Evolutionary conservation across 768 basidiomycete genomes (phyloP), one percentile per base, ranked within the genome.

Genomic region (Xerocomellus amylosporus): DNA sequence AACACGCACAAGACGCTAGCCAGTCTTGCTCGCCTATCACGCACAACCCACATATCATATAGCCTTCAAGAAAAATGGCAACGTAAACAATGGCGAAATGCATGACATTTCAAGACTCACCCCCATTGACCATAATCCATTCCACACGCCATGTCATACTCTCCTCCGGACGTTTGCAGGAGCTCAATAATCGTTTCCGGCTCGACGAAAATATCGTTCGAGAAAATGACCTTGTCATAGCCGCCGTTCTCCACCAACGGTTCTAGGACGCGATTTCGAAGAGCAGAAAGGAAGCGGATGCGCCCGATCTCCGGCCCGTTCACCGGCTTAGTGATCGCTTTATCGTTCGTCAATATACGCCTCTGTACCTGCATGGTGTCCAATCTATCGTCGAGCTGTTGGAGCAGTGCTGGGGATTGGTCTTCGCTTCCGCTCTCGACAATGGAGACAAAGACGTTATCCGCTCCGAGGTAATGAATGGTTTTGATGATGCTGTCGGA

Each of bases 121-220:
- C 71, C 71, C 7, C 61, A 75, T 30, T 65, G 54, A 12, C 51
- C 51, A 28, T 74, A 74, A 60, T 79, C 77, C 54, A 77, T 60
- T 7, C 69, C 76, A 51, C 77, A 78, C 14, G 66, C 76, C 68
- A 77, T 72, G 54, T 78, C 77, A 48, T 73, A 76, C 20, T 72
- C 67, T 14, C 74, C 75, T 22, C 67, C 67, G 13, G 60, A 58
- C 6, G 76, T 76, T 31, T 71, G 55, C 20, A 78, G 54, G 28
- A 78, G 66, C 52, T 78, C 74, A 14, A 77, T 53, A 6, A 77
- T 56, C 22, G 67, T 65, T 56, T 77, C 74, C 6, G 75, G 74
- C 31, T 74, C 73, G 55, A 78, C 58, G 50, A 60, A 73, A 8
- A 78, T 60, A 59, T 79, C 77, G 53, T 78, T 79, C 0, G 73